phyloP scores from a whole-genome alignment of 1,284 basidiomycete genomes.

The Athelia psychrophila region DNA sequence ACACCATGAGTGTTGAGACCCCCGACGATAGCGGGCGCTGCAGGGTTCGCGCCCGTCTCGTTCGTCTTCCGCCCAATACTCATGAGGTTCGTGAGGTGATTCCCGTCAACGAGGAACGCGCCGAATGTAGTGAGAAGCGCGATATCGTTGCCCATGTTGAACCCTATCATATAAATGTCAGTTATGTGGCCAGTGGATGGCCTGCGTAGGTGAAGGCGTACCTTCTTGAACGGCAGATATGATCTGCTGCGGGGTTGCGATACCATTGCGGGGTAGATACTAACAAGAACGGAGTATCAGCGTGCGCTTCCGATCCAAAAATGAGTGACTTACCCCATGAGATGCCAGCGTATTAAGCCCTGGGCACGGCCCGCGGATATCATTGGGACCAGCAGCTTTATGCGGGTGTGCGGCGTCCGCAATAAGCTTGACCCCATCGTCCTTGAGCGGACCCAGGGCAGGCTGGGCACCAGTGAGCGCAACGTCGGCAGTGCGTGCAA shows the following conservation, averaged over 20 bases:
- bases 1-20: neutral
- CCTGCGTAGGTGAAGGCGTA: neutral
- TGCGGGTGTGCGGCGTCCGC: neutral
- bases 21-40: neutral
- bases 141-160: neutral
- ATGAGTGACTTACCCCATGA: neutral
- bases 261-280: neutral
- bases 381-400: neutral
- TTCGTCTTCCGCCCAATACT: neutral
- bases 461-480: neutral
- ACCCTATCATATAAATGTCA: neutral
- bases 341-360: neutral
- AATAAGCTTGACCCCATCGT: neutral
- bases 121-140: neutral
- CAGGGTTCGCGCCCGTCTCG: neutral
- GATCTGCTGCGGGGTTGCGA: conserved; percentile 1
- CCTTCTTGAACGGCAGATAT: neutral
- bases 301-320: neutral
- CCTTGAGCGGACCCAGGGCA: neutral
- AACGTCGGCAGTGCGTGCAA: neutral
- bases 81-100: neutral
- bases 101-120: neutral
- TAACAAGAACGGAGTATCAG: neutral
- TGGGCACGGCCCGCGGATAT: neutral
- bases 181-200: neutral